Conservation (phyloP, 495 filamentous ascomycete genomes). For the Xylaria curta region DNA sequence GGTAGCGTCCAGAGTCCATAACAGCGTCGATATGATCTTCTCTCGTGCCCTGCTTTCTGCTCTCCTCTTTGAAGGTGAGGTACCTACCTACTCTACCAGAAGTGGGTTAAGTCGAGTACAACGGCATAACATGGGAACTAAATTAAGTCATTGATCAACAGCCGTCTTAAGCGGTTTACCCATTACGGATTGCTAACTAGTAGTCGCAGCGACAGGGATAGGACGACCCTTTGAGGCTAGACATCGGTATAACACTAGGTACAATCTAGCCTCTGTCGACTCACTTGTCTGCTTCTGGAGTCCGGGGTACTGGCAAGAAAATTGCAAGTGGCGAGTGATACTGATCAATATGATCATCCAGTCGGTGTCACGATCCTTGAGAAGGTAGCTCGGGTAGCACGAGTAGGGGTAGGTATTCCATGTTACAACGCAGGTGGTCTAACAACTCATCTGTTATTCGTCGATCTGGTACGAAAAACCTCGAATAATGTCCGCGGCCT, state of each 20-base stretch:
- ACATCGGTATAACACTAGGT: background rate
- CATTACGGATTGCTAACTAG: background rate
- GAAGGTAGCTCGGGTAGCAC: conserved; percentile 21
- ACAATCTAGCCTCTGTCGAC: background rate
- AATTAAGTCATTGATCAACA: background rate
- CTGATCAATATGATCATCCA: background rate
- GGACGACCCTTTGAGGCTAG: background rate
- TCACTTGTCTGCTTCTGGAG: conserved; percentile 2
- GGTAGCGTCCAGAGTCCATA: background rate
- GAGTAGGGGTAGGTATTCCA: background rate
- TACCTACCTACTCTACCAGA: background rate
- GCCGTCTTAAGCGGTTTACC: background rate
- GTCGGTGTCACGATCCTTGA: conserved; percentile 11
- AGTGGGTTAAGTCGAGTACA: background rate
- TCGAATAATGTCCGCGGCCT: conserved; percentile 1
- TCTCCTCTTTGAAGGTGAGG: background rate
- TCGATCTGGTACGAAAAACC: background rate
- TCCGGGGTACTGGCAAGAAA: background rate
- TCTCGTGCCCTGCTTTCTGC: background rate
- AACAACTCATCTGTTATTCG: background rate
- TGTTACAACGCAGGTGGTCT: conserved; percentile 3
- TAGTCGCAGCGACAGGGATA: background rate
- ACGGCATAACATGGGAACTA: background rate
- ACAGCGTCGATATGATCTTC: background rate
- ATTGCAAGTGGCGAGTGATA: background rate